These are phyloP conservation scores for Fusarium pseudocircinatum DNA, from an alignment of 2,329 filamentous ascomycete species.

Conservation along the genomic window DNA sequence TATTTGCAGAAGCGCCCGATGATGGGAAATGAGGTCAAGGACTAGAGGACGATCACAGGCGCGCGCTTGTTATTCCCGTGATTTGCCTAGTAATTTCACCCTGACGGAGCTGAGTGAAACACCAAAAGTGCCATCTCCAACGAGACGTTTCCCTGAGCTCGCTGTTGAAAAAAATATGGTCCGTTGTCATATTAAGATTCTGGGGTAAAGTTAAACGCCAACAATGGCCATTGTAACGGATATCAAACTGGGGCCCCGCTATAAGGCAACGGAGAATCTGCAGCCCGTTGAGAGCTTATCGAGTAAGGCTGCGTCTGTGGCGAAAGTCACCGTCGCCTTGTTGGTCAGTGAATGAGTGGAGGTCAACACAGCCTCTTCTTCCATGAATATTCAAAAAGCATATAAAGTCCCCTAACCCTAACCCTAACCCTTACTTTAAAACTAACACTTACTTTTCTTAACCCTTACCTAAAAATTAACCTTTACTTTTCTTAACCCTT, in stretches of 20 bases:
- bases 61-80: constrained; percentile 15
- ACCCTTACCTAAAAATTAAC: no score
- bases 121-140: not conserved
- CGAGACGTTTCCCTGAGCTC: not conserved
- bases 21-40: constrained; percentile 14
- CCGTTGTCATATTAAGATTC: not conserved
- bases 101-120: not conserved
- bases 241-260: constrained; percentile 1
- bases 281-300: not conserved
- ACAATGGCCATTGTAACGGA: not conserved
- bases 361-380: not conserved
- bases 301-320: not conserved
- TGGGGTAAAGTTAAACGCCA: constrained; percentile 9
- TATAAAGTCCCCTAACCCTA: no score
- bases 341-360: not conserved
- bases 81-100: not conserved
- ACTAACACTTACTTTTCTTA: no score
- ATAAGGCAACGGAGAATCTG: not conserved
- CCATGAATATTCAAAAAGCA: not conserved
- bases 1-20: not conserved
- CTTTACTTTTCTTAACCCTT: no score
- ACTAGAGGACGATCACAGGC: not conserved
- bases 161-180: not conserved
- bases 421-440: no score
- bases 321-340: not conserved